A percentile compares a stretch with the other conserved stretches of the same genome.
phyloP scores from a whole-genome alignment of 495 filamentous ascomycete genomes.

The Elaphomyces granulatus region DNA sequence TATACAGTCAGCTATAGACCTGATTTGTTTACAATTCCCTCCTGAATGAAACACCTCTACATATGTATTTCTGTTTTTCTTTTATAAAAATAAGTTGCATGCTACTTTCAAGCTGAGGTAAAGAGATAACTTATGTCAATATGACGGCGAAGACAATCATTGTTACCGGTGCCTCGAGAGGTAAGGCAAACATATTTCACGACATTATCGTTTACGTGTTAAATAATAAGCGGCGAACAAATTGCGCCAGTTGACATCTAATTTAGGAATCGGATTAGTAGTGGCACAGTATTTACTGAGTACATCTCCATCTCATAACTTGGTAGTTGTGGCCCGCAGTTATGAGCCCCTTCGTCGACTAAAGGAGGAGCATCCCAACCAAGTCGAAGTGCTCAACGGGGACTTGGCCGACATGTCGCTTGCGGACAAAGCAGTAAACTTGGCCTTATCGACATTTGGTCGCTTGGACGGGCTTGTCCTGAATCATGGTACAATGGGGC shows the following conservation, averaged over 20 bases:
- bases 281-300: constrained; percentile 58
- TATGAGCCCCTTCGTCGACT: constrained; percentile 50
- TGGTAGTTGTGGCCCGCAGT: constrained; percentile 65
- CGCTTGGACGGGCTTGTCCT: constrained; percentile 67
- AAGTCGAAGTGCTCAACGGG: constrained; percentile 58
- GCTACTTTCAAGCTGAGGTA: no score
- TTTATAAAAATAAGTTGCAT: no score
- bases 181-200: constrained; percentile 22
- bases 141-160: constrained; percentile 44
- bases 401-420: constrained; percentile 57
- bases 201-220: background rate
- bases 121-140: no score
- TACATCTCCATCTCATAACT: constrained; percentile 43
- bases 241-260: constrained; percentile 1
- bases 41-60: no score
- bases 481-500: constrained; percentile 73
- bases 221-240: no score
- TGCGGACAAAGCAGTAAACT: constrained; percentile 44
- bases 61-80: no score
- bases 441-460: constrained; percentile 51
- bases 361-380: constrained; percentile 45
- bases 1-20: no score
- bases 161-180: constrained; percentile 48
- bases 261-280: constrained; percentile 69
- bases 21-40: no score